Evolutionary conservation across 768 basidiomycete genomes (phyloP).

Genomic region (Exidia glandulosa): DNA sequence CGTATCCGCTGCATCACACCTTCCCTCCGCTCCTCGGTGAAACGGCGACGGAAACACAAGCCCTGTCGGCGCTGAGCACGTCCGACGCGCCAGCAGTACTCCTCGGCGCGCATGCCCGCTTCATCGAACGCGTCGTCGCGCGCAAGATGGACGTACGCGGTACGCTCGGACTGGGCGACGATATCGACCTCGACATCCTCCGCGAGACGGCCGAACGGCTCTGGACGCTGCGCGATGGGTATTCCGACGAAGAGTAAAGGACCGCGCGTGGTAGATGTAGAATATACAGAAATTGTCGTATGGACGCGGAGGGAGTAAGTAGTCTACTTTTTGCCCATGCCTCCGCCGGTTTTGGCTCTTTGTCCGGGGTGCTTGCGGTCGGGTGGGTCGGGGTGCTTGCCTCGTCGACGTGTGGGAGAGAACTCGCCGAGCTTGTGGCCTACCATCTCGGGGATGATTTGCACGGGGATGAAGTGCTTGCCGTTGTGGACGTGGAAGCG

Average conservation of each 20-base stretch:
- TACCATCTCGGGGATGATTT: conserved; percentile 93
- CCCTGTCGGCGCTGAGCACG: neutral
- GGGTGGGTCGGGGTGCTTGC: neutral
- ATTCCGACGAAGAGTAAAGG: neutral
- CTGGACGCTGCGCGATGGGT: neutral
- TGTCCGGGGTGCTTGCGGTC: neutral
- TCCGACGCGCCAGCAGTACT: neutral
- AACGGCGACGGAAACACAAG: neutral
- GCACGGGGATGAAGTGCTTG: conserved; percentile 75
- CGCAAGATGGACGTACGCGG: neutral
- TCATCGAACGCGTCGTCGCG: neutral
- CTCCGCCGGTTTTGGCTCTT: neutral
- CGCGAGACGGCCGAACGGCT: neutral
- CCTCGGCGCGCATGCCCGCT: neutral
- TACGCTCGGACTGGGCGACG: neutral
- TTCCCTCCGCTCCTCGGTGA: neutral
- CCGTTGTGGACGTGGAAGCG: conserved; percentile 93
- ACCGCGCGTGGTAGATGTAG: neutral
- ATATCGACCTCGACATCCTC: neutral
- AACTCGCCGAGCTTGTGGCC: conserved; percentile 98
- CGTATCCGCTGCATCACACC: neutral
- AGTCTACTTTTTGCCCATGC: neutral
- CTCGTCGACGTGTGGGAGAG: conserved; percentile 52
- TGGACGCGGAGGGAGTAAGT: neutral
- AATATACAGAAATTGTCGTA: neutral